These are phyloP conservation scores for Babesia caballi DNA, from an alignment of 169 alveolate species.

Conservation along the genomic window DNA sequence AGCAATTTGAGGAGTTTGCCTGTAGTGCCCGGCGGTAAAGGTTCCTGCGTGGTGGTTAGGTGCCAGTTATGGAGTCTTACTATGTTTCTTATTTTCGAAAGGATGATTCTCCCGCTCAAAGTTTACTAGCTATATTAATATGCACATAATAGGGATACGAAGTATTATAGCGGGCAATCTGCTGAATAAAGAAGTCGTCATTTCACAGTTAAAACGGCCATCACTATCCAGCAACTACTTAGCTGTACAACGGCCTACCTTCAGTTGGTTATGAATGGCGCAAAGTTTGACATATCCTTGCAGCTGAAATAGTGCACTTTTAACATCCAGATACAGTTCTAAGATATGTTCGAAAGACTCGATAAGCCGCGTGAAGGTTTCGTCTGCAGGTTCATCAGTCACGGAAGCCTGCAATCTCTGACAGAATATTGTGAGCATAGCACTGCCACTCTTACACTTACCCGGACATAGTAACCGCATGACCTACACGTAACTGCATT, in stretches of 20 bases:
- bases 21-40: constrained; percentile 56
- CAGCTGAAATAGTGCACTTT: constrained; percentile 35
- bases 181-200: too few relatives aligned
- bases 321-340: constrained; percentile 21
- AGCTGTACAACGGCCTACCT: constrained; percentile 22
- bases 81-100: too few relatives aligned
- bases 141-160: too few relatives aligned
- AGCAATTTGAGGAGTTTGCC: constrained; percentile 1
- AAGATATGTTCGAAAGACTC: constrained; percentile 9
- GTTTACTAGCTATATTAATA: too few relatives aligned
- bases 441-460: not conserved
- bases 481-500: constrained; percentile 1
- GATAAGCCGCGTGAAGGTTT: not conserved
- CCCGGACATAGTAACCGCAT: constrained; percentile 41
- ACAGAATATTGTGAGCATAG: not conserved
- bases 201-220: too few relatives aligned
- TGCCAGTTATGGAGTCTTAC: too few relatives aligned
- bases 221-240: too few relatives aligned
- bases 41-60: constrained; percentile 39
- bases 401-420: constrained; percentile 1
- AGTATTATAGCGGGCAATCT: too few relatives aligned
- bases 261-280: constrained; percentile 32
- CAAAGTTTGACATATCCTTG: constrained; percentile 45
- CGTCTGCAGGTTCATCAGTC: not conserved
- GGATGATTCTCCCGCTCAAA: too few relatives aligned